Conservation (phyloP, 768 basidiomycete genomes). For the Kwoniella botswanensis region DNA sequence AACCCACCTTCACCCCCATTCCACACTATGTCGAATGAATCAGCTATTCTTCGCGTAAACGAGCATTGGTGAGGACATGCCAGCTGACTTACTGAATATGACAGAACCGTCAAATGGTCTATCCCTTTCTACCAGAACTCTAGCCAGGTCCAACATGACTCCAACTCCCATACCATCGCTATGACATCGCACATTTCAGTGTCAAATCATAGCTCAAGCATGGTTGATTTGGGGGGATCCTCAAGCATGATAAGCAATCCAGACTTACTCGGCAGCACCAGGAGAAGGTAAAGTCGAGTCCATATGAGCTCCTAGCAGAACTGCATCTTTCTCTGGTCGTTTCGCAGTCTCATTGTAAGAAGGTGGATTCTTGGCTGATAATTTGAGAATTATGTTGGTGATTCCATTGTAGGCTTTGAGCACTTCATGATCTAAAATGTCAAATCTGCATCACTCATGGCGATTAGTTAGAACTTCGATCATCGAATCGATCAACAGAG, state of each 20-base stretch:
- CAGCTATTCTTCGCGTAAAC: not conserved
- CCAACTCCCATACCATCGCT: constrained; percentile 89
- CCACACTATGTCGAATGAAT: constrained; percentile 67
- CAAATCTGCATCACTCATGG: constrained; percentile 66
- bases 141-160: constrained; percentile 85
- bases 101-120: constrained; percentile 78
- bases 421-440: constrained; percentile 79
- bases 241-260: not conserved
- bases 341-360: constrained; percentile 64
- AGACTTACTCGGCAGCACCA: constrained; percentile 58
- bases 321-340: constrained; percentile 74
- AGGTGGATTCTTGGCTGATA: constrained; percentile 62
- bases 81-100: constrained; percentile 72
- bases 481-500: no score
- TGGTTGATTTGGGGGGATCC: not conserved
- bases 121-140: constrained; percentile 71
- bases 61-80: not conserved
- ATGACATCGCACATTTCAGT: no score
- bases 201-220: not conserved
- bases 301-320: constrained; percentile 86
- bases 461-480: not conserved
- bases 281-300: constrained; percentile 89
- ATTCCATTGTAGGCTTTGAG: constrained; percentile 87
- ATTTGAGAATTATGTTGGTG: constrained; percentile 84
- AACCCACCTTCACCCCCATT: constrained; percentile 77